Percentiles rank a stretch among this genome's conserved stretches.
These are phyloP conservation scores for Colletotrichum spinosum DNA, from an alignment of 2,329 filamentous ascomycete species.

Conservation along the genomic window DNA sequence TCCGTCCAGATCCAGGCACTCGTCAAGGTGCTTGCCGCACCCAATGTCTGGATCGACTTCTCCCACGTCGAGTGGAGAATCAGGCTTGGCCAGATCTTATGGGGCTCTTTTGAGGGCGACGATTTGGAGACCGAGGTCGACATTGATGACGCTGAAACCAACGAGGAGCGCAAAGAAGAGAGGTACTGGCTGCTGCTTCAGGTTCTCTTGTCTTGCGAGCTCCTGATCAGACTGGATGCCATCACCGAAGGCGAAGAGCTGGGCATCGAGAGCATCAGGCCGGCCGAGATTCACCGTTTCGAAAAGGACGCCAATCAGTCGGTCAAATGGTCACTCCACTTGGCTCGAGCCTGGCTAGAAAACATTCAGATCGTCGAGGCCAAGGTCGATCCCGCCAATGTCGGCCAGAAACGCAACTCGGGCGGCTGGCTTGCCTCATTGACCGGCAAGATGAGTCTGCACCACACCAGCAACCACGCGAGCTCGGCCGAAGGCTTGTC, in stretches of 20 bases:
- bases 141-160: conserved; percentile 59
- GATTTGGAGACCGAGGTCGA: conserved; percentile 65
- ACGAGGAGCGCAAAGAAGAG: conserved; percentile 68
- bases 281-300: conserved; percentile 70
- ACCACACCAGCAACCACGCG: conserved; percentile 45
- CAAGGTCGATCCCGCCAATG: conserved; percentile 39
- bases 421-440: conserved; percentile 68
- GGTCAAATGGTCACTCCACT: conserved; percentile 75
- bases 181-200: conserved; percentile 76
- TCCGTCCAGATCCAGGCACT: conserved; percentile 77
- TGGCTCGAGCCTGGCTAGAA: conserved; percentile 75
- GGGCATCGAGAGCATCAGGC: conserved; percentile 61
- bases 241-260: conserved; percentile 71
- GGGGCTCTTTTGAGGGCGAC: conserved; percentile 67
- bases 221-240: conserved; percentile 73
- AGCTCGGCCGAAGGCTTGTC: conserved; percentile 43
- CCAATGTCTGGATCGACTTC: conserved; percentile 81
- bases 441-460: conserved; percentile 64
- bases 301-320: conserved; percentile 70
- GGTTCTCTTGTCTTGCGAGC: conserved; percentile 72
- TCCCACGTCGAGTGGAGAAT: conserved; percentile 81
- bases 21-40: conserved; percentile 71
- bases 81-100: conserved; percentile 77
- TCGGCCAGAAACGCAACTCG: conserved; percentile 42
- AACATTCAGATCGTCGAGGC: conserved; percentile 68